Evolutionary conservation across 1,139 yeast species (phyloP).

Genomic region (Pichia sp.): DNA sequence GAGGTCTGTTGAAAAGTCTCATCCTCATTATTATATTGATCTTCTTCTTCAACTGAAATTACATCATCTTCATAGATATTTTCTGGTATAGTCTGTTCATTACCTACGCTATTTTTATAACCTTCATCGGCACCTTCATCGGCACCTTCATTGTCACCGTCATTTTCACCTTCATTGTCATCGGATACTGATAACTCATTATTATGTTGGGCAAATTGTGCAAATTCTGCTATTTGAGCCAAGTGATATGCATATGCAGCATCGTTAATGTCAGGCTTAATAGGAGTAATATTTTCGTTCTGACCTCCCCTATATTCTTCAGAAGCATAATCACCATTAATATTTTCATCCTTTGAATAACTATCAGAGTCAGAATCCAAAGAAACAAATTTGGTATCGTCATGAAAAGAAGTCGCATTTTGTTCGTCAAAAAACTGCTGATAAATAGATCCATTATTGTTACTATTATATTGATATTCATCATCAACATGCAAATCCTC

Average conservation of each 20-base stretch:
- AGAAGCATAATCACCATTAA: constrained; percentile 1
- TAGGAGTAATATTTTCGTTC: too few species aligned
- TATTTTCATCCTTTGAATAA: background rate
- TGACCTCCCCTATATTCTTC: background rate
- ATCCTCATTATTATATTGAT: background rate
- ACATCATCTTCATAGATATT: too few species aligned
- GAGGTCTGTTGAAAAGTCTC: background rate
- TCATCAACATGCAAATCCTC: too few species aligned
- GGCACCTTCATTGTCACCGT: too few species aligned
- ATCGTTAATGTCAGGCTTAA: background rate
- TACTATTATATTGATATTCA: background rate
- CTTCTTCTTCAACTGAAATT: background rate
- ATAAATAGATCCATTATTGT: background rate
- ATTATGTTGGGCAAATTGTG: constrained; percentile 1
- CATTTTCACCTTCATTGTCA: too few species aligned
- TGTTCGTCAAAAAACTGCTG: background rate
- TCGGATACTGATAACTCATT: too few species aligned
- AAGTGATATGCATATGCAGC: constrained; percentile 3
- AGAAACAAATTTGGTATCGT: background rate
- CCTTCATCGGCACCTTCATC: too few species aligned
- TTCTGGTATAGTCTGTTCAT: too few species aligned
- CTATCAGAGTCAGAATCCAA: constrained; percentile 7
- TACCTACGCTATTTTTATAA: too few species aligned
- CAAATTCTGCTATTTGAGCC: background rate
- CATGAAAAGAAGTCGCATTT: background rate